A percentile compares a stretch with the other conserved stretches of the same genome.
These are phyloP conservation scores for Venturia asperata DNA, from an alignment of 2,329 filamentous ascomycete genomes.

Conservation along the genomic window DNA sequence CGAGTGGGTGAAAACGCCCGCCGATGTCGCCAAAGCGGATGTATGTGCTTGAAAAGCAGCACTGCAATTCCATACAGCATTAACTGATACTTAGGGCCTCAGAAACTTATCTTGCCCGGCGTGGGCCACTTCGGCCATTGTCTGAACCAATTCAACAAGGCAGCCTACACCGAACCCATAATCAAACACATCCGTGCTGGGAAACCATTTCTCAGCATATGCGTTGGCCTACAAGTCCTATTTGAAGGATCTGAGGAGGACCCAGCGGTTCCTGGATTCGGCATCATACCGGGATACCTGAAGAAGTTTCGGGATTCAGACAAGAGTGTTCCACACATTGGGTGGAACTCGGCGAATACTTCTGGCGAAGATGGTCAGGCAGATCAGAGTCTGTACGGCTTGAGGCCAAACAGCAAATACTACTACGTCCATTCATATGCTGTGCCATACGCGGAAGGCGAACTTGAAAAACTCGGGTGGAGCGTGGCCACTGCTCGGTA, in stretches of 20 bases:
- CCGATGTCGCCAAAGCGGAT: constrained; percentile 77
- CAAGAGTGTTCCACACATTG: constrained; percentile 97
- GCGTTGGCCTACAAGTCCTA: constrained; percentile 85
- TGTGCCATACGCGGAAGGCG: constrained; percentile 63
- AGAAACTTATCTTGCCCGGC: constrained; percentile 92
- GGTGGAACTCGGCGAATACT: constrained; percentile 88
- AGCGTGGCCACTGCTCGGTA: constrained; percentile 85
- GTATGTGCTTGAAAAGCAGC: constrained; percentile 41
- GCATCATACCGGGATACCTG: constrained; percentile 63
- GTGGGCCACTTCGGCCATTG: constrained; percentile 98
- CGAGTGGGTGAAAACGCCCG: constrained; percentile 81
- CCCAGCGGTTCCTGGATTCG: constrained; percentile 62
- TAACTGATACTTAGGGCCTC: constrained; percentile 15
- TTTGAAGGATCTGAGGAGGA: constrained; percentile 83
- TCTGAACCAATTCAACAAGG: constrained; percentile 70
- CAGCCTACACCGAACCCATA: constrained; percentile 78
- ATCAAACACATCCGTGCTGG: constrained; percentile 74
- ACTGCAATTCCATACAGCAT: constrained; percentile 6
- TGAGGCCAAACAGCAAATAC: constrained; percentile 81
- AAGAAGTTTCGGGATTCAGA: constrained; percentile 66
- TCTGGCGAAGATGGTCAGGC: constrained; percentile 35
- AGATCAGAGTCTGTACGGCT: constrained; percentile 61
- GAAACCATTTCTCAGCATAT: constrained; percentile 98
- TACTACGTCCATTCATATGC: constrained; percentile 98
- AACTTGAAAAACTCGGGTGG: constrained; percentile 79